phyloP scores from a whole-genome alignment of 129 eudicot species.

The Flaveria brownii region DNA sequence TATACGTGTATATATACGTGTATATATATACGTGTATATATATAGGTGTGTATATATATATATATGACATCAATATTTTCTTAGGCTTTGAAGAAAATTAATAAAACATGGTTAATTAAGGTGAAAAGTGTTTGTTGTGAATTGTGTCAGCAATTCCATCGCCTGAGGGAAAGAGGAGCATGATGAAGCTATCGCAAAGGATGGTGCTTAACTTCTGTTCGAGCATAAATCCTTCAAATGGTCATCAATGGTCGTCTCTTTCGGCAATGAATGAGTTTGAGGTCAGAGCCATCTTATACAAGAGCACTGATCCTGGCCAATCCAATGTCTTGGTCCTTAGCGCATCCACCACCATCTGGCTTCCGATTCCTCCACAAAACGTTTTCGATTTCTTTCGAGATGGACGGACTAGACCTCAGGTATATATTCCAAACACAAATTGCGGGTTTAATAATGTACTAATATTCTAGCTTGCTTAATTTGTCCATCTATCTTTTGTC shows the following conservation, averaged over 20 bases:
- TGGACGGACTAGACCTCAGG: conserved; percentile 66
- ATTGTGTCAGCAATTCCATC: conserved; percentile 42
- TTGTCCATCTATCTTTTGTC: too few species aligned
- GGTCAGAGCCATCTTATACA: conserved; percentile 51
- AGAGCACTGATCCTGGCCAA: conserved; percentile 41
- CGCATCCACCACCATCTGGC: conserved; percentile 71
- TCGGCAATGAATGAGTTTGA: conserved; percentile 46
- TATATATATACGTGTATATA: too few species aligned
- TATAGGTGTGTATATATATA: too few species aligned
- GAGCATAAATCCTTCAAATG: conserved; percentile 46
- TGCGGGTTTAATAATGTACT: background rate
- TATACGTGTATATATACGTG: too few species aligned
- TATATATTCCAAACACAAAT: background rate
- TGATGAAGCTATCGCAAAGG: conserved; percentile 66
- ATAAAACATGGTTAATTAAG: background rate
- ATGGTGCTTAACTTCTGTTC: conserved; percentile 63
- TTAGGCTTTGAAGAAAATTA: background rate
- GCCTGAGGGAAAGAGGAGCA: conserved; percentile 59
- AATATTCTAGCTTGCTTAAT: background rate
- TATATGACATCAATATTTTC: too few species aligned
- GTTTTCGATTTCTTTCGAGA: conserved; percentile 62
- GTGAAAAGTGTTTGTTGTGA: too few species aligned
- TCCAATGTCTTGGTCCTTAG: conserved; percentile 48
- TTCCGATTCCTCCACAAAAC: conserved; percentile 49
- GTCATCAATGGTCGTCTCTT: conserved; percentile 47